Evolutionary conservation across 257 asterid genomes (phyloP).

Genomic region (Linderniella brevidens): DNA sequence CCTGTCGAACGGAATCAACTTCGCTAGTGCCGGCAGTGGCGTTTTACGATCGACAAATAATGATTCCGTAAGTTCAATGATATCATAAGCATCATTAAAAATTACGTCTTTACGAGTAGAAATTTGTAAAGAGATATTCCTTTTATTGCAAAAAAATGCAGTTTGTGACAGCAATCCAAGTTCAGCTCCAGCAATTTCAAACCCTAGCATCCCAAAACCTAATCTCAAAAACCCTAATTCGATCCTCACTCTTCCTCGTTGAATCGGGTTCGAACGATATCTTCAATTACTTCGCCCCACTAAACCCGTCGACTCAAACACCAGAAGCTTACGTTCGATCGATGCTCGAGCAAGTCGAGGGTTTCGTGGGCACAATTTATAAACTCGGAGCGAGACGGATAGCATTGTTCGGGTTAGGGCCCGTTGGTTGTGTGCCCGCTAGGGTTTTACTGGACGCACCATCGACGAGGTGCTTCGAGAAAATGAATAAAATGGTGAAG

Average conservation of each 20-base stretch:
- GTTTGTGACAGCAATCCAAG: constrained; percentile 51
- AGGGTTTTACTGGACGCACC: constrained; percentile 51
- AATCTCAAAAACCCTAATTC: constrained; percentile 15
- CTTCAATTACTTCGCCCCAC: constrained; percentile 40
- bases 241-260: constrained; percentile 31
- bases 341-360: constrained; percentile 25
- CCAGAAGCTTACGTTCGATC: constrained; percentile 39
- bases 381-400: constrained; percentile 36
- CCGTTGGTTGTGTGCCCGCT: constrained; percentile 72
- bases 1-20: constrained; percentile 62
- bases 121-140: too few relatives aligned
- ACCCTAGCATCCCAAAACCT: constrained; percentile 23
- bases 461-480: constrained; percentile 27
- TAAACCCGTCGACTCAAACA: constrained; percentile 18
- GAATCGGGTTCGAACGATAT: constrained; percentile 68
- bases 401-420: constrained; percentile 45
- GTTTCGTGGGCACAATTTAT: constrained; percentile 21
- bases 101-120: not conserved
- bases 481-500: constrained; percentile 56
- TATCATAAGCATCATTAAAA: constrained; percentile 5
- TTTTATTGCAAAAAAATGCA: not conserved
- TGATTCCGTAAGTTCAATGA: constrained; percentile 23
- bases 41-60: constrained; percentile 39
- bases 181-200: constrained; percentile 43
- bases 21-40: constrained; percentile 88